Conservation (phyloP, 73 alveolate genomes). For the Diophrys sp. region DNA sequence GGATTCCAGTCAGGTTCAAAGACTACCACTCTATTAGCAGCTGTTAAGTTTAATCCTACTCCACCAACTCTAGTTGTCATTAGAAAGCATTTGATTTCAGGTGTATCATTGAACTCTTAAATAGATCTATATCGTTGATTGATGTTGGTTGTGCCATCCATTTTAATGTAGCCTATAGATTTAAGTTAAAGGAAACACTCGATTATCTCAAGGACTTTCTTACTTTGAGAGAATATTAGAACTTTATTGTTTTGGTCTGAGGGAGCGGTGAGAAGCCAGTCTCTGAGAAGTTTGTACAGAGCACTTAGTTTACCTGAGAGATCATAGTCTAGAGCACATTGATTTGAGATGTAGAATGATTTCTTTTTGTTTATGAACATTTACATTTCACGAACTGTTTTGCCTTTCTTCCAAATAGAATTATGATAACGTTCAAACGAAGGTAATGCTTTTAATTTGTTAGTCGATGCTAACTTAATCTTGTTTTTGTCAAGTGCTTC, state of each 20-base stretch:
- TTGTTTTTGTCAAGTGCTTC: background rate
- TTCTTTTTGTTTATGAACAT: background rate
- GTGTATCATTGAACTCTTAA: conserved; percentile 43
- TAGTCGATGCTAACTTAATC: background rate
- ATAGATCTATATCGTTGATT: conserved; percentile 41
- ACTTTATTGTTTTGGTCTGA: conserved; percentile 76
- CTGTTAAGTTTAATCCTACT: conserved; percentile 62
- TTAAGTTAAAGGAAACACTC: conserved; percentile 30
- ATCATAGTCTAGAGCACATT: background rate
- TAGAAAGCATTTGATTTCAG: conserved; percentile 15
- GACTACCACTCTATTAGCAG: conserved; percentile 71
- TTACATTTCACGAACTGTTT: background rate
- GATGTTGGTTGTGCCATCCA: conserved; percentile 64
- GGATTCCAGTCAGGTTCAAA: conserved; percentile 87
- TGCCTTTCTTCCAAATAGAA: conserved; percentile 1
- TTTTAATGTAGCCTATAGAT: conserved; percentile 31
- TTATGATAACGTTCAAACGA: background rate
- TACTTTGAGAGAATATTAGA: conserved; percentile 95
- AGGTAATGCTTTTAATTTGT: background rate
- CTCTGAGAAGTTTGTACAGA: conserved; percentile 32
- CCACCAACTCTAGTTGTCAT: conserved; percentile 83
- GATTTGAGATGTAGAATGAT: background rate
- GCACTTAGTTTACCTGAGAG: conserved; percentile 59
- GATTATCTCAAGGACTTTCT: conserved; percentile 89
- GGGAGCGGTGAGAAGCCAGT: conserved; percentile 46